phyloP scores from a whole-genome alignment of 2,329 filamentous ascomycete genomes.

The Pestalotiopsis sp. region DNA sequence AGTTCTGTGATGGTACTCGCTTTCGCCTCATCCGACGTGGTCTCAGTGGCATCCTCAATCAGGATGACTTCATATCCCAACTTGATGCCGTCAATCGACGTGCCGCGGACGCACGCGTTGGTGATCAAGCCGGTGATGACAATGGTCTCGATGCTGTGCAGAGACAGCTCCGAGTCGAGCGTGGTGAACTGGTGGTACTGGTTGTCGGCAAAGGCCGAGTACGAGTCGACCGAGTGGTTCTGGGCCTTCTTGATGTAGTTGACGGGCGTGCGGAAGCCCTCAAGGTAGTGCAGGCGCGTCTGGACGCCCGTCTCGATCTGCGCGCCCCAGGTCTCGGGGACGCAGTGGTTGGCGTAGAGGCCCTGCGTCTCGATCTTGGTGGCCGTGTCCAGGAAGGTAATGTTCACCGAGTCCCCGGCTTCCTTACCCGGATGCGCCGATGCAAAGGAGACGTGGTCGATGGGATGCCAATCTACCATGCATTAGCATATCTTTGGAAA shows the following conservation, averaged over 20 bases:
- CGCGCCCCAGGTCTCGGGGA: slow-evolving; percentile 23
- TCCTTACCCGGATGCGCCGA: slow-evolving; percentile 19
- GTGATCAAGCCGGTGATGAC: slow-evolving; percentile 21
- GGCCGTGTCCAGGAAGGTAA: slow-evolving; percentile 21
- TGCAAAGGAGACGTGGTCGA: slow-evolving; percentile 20
- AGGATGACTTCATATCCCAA: slow-evolving; percentile 22
- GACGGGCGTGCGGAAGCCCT: slow-evolving; percentile 20
- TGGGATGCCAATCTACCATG: slow-evolving; percentile 21
- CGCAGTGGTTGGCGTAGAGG: slow-evolving; percentile 21
- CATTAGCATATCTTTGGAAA: not conserved
- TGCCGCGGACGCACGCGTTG: slow-evolving; percentile 21
- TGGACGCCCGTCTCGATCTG: slow-evolving; percentile 21
- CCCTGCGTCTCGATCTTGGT: slow-evolving; percentile 24
- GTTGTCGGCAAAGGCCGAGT: slow-evolving; percentile 24
- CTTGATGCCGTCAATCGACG: slow-evolving; percentile 23
- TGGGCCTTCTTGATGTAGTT: slow-evolving; percentile 26
- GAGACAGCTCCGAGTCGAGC: slow-evolving; percentile 18
- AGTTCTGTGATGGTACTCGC: slow-evolving; percentile 19
- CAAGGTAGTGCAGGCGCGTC: slow-evolving; percentile 19
- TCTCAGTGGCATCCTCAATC: slow-evolving; percentile 22
- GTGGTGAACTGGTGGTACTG: slow-evolving; percentile 24
- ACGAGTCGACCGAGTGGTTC: slow-evolving; percentile 23
- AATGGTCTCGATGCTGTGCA: slow-evolving; percentile 23
- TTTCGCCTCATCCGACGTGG: slow-evolving; percentile 18
- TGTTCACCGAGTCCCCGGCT: slow-evolving; percentile 19